Percentiles rank a stretch among this genome's conserved stretches.
These are phyloP conservation scores for Globisporangium cystogenes DNA, from an alignment of 352 stramenopile species.

Conservation along the genomic window DNA sequence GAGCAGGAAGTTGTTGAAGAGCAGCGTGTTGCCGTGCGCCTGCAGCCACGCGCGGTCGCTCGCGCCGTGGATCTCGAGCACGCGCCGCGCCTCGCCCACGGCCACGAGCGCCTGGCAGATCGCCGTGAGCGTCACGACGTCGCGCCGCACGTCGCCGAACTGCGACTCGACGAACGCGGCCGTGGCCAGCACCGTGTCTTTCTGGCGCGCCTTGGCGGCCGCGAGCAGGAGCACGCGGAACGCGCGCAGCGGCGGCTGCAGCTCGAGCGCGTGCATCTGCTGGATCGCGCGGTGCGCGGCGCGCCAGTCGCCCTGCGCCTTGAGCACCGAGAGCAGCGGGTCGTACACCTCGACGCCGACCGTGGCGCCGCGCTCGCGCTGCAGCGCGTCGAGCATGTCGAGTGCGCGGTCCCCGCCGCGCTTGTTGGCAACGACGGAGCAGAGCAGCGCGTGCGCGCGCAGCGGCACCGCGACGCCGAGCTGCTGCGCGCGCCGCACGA, in stretches of 20 bases:
- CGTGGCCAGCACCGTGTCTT: constrained; percentile 40
- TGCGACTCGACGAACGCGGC: constrained; percentile 39
- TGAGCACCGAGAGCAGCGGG: constrained; percentile 48
- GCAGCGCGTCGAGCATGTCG: constrained; percentile 25
- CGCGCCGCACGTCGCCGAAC: constrained; percentile 24
- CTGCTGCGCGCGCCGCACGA: constrained; percentile 29
- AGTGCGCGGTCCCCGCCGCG: constrained; percentile 40
- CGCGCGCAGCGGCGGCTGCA: constrained; percentile 39
- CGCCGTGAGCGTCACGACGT: constrained; percentile 46
- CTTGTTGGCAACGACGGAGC: constrained; percentile 39
- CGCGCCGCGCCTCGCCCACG: constrained; percentile 30
- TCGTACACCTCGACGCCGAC: constrained; percentile 34
- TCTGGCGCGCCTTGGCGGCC: constrained; percentile 32
- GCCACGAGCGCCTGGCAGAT: constrained; percentile 60
- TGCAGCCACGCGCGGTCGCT: constrained; percentile 32
- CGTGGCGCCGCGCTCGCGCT: constrained; percentile 11
- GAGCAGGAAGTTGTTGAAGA: constrained; percentile 63
- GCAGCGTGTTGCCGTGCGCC: constrained; percentile 30
- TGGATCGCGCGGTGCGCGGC: constrained; percentile 43
- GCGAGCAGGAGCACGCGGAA: constrained; percentile 64
- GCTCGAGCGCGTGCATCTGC: constrained; percentile 53
- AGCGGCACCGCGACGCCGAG: constrained; percentile 29
- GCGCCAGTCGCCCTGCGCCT: constrained; percentile 56
- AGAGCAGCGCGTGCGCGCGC: constrained; percentile 39
- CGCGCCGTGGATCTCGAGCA: constrained; percentile 42